These are phyloP conservation scores for Suillus decipiens DNA, from an alignment of 768 basidiomycete species.

Conservation along the genomic window DNA sequence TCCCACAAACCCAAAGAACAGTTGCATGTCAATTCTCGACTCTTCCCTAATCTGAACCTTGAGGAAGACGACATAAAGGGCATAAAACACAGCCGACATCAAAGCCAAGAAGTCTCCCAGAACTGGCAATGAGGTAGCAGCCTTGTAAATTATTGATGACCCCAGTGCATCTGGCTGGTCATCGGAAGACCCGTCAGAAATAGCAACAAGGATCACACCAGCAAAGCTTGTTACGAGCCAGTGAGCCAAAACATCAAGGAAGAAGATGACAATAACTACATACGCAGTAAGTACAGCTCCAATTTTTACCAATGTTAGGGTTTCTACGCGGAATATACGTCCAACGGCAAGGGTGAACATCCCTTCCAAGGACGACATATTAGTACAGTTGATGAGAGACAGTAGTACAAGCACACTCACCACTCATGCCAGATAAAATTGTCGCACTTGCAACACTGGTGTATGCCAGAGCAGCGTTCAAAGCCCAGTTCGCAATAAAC, in stretches of 20 bases:
- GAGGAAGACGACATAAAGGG: conserved; percentile 84
- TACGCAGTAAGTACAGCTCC: conserved; percentile 81
- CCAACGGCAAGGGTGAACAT: conserved; percentile 93
- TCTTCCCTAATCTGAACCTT: conserved; percentile 85
- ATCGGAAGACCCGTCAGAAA: conserved; percentile 65
- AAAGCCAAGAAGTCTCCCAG: conserved; percentile 85
- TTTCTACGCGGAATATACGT: conserved; percentile 79
- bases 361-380: conserved; percentile 45
- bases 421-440: conserved; percentile 85
- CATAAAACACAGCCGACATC: conserved; percentile 86
- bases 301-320: conserved; percentile 69
- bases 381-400: background rate
- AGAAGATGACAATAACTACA: conserved; percentile 14
- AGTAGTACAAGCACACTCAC: conserved; percentile 43
- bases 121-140: conserved; percentile 29
- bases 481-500: conserved; percentile 93
- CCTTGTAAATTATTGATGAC: conserved; percentile 14
- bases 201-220: conserved; percentile 87
- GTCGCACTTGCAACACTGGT: conserved; percentile 96
- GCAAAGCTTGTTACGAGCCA: conserved; percentile 53
- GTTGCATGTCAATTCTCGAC: conserved; percentile 86
- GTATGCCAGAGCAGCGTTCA: conserved; percentile 81
- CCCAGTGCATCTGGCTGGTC: conserved; percentile 10
- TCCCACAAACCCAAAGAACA: conserved; percentile 95
- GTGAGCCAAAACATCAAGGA: background rate